Percentiles rank a stretch among this genome's conserved stretches.
These are phyloP conservation scores for Ceriops zippeliana DNA, from an alignment of 345 rosid genomes.

Conservation along the genomic window DNA sequence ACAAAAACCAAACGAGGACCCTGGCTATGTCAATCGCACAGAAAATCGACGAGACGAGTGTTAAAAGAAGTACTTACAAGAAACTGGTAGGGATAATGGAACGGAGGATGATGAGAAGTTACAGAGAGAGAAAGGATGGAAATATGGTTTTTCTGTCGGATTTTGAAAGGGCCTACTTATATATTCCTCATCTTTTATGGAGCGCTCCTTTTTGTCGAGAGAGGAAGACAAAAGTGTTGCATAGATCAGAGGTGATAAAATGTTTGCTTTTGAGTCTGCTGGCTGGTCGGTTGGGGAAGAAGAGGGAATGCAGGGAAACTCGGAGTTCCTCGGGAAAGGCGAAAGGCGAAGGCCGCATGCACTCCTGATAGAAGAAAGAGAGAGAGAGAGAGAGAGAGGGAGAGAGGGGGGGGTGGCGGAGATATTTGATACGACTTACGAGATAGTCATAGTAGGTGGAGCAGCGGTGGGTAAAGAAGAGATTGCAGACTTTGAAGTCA, in stretches of 20 bases:
- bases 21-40: not conserved
- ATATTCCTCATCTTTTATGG: not conserved
- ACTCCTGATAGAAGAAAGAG: slow-evolving; percentile 8
- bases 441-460: no score
- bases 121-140: not conserved
- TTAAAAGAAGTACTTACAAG: slow-evolving; percentile 2
- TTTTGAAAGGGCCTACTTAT: no score
- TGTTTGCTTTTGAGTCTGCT: not conserved
- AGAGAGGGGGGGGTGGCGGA: not conserved
- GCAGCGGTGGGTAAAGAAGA: no score
- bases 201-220: not conserved
- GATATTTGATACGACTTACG: not conserved
- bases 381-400: not conserved
- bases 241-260: not conserved
- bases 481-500: no score
- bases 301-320: not conserved
- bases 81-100: not conserved
- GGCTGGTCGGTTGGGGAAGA: not conserved
- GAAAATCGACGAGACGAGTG: not conserved
- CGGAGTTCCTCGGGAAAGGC: slow-evolving; percentile 25
- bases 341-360: slow-evolving; percentile 7
- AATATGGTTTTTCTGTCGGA: no score
- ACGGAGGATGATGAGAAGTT: not conserved
- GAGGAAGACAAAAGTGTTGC: not conserved
- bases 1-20: not conserved